A percentile compares a stretch with the other conserved stretches of the same genome.
Conservation (phyloP, 768 basidiomycete species). For the Ephemerocybe angulata region DNA sequence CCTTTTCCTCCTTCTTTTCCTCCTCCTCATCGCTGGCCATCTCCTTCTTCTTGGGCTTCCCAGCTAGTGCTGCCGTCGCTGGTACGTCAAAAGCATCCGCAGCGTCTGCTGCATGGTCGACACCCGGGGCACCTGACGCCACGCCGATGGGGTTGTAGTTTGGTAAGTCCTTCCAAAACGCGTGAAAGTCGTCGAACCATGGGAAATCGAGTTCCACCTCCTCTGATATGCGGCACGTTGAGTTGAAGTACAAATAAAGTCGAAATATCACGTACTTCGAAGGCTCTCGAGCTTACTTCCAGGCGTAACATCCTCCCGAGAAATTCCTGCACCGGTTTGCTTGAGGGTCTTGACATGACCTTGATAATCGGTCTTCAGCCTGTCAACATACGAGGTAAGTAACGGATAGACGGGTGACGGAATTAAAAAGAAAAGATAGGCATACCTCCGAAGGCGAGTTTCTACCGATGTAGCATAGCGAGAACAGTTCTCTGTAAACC, state of each 20-base stretch:
- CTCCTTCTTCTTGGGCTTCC: slow-evolving; percentile 1
- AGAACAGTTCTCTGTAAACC: slow-evolving; percentile 11
- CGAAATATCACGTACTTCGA: slow-evolving; percentile 17
- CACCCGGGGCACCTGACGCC: slow-evolving; percentile 15
- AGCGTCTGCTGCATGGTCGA: slow-evolving; percentile 16
- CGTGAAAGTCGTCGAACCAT: slow-evolving; percentile 27
- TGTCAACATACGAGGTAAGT: slow-evolving; percentile 2
- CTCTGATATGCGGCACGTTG: slow-evolving; percentile 2
- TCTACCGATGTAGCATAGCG: slow-evolving; percentile 16
- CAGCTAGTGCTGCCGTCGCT: neutral
- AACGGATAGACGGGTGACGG: neutral
- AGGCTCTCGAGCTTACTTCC: slow-evolving; percentile 14
- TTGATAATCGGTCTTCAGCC: slow-evolving; percentile 20
- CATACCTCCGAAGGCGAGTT: slow-evolving; percentile 15
- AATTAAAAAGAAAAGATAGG: neutral
- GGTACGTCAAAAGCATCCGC: slow-evolving; percentile 1
- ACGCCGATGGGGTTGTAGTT: slow-evolving; percentile 26
- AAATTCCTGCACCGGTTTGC: slow-evolving; percentile 16
- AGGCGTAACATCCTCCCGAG: slow-evolving; percentile 6
- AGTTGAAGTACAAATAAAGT: neutral
- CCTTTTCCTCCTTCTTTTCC: slow-evolving; percentile 7
- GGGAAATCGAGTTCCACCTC: slow-evolving; percentile 17
- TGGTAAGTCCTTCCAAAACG: slow-evolving; percentile 27
- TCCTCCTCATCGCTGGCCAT: no score
- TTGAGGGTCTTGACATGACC: slow-evolving; percentile 11